These are phyloP conservation scores for Wickerhamomyces ciferrii DNA, from an alignment of 805 yeast genomes.

Conservation along the genomic window DNA sequence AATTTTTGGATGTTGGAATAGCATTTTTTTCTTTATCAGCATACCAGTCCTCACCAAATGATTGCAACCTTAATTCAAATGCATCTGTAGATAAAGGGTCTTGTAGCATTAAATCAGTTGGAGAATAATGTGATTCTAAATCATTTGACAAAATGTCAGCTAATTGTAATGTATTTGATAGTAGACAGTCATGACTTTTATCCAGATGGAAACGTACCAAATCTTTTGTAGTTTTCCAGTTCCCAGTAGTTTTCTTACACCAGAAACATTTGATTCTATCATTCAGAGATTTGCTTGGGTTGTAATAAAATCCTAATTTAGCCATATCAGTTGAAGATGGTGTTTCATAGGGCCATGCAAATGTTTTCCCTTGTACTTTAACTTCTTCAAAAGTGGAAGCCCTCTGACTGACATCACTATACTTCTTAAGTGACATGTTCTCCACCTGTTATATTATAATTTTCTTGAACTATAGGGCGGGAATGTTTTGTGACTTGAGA, in stretches of 20 bases:
- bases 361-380: constrained; percentile 6
- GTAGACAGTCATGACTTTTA: constrained; percentile 28
- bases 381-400: constrained; percentile 10
- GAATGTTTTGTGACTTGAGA: too few species aligned
- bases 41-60: constrained; percentile 43
- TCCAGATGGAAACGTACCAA: constrained; percentile 42
- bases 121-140: constrained; percentile 15
- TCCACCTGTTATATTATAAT: too few species aligned
- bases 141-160: constrained; percentile 16
- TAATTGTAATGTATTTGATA: constrained; percentile 18
- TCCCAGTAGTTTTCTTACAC: constrained; percentile 49
- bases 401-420: constrained; percentile 2
- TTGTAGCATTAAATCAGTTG: constrained; percentile 16
- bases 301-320: constrained; percentile 55
- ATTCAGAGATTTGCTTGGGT: constrained; percentile 43
- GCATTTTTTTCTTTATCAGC: constrained; percentile 35
- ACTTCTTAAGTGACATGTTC: background rate
- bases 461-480: too few species aligned
- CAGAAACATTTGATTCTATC: constrained; percentile 55
- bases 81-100: constrained; percentile 31
- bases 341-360: constrained; percentile 21
- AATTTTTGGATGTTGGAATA: constrained; percentile 29
- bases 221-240: constrained; percentile 51
- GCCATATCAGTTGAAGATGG: constrained; percentile 38
- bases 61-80: constrained; percentile 26